Percentiles rank a stretch among this genome's conserved stretches.
These are phyloP conservation scores for Diaporthe citri DNA, from an alignment of 2,329 filamentous ascomycete species.

Conservation along the genomic window DNA sequence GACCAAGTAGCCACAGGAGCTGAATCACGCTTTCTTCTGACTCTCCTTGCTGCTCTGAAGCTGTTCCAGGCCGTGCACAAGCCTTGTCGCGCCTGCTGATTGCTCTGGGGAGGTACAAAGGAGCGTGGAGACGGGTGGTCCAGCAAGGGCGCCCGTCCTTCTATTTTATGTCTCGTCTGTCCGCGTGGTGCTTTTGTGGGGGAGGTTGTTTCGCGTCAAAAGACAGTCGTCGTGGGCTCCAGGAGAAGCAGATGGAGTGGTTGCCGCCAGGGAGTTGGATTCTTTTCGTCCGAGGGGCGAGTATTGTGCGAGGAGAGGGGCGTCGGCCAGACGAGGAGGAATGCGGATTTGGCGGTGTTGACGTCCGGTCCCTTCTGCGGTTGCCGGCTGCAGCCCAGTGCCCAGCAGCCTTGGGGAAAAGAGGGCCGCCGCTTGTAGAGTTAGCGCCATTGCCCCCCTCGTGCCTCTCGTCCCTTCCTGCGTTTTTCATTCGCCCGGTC, in stretches of 20 bases:
- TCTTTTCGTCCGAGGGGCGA: background rate
- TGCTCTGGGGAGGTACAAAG: slow-evolving; percentile 35
- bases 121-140: slow-evolving; percentile 33
- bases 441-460: slow-evolving; percentile 30
- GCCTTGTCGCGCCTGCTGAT: slow-evolving; percentile 33
- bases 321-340: background rate
- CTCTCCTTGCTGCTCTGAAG: background rate
- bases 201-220: background rate
- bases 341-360: slow-evolving; percentile 31
- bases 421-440: slow-evolving; percentile 27
- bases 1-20: background rate
- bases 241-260: background rate
- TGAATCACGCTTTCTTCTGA: background rate
- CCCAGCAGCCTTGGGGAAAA: slow-evolving; percentile 22
- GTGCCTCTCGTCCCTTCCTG: background rate
- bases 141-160: slow-evolving; percentile 16
- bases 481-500: slow-evolving; percentile 13
- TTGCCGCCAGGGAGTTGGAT: background rate
- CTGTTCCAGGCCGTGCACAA: slow-evolving; percentile 24
- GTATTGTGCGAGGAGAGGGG: slow-evolving; percentile 6
- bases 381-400: slow-evolving; percentile 31
- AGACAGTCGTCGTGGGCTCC: background rate
- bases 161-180: slow-evolving; percentile 12
- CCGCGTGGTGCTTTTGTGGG: background rate
- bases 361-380: slow-evolving; percentile 3